Evolutionary conservation across 352 stramenopile species (phyloP).

Genomic region (Peronospora destructor): DNA sequence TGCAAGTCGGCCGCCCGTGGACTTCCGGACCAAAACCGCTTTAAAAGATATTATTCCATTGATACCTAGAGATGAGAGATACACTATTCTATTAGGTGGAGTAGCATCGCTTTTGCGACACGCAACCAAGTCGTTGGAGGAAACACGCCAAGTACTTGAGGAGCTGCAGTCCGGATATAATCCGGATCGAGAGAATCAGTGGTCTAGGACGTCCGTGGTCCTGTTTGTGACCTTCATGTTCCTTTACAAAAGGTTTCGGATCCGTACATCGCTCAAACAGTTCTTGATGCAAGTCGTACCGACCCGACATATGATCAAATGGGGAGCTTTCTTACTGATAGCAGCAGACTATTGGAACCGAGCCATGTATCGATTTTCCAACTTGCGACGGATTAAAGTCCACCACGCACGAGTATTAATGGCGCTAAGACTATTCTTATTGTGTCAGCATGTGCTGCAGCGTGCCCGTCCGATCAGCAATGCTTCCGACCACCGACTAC

Average conservation of each 20-base stretch:
- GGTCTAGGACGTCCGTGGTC: conserved; percentile 70
- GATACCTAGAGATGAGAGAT: conserved; percentile 73
- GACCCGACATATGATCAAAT: conserved; percentile 59
- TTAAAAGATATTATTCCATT: conserved; percentile 86
- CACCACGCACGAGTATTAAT: conserved; percentile 82
- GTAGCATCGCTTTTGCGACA: conserved; percentile 72
- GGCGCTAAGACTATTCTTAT: conserved; percentile 69
- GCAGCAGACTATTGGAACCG: conserved; percentile 70
- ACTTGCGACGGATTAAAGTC: conserved; percentile 77
- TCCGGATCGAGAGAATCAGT: conserved; percentile 75
- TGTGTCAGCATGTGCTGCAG: conserved; percentile 80
- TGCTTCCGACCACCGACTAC: conserved; percentile 60
- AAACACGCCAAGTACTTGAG: conserved; percentile 72
- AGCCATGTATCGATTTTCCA: conserved; percentile 77
- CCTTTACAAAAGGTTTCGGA: conserved; percentile 66
- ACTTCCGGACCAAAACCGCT: conserved; percentile 75
- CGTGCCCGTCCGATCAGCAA: conserved; percentile 63
- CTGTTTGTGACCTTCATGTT: conserved; percentile 45
- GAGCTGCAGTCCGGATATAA: conserved; percentile 80
- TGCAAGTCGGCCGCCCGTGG: conserved; percentile 38
- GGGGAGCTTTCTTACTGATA: conserved; percentile 42
- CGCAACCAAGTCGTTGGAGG: conserved; percentile 75
- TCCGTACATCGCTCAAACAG: conserved; percentile 57
- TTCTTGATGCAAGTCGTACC: conserved; percentile 65
- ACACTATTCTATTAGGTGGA: conserved; percentile 75